phyloP scores from a whole-genome alignment of 2,329 filamentous ascomycete genomes.

The Venturia aucupariae region DNA sequence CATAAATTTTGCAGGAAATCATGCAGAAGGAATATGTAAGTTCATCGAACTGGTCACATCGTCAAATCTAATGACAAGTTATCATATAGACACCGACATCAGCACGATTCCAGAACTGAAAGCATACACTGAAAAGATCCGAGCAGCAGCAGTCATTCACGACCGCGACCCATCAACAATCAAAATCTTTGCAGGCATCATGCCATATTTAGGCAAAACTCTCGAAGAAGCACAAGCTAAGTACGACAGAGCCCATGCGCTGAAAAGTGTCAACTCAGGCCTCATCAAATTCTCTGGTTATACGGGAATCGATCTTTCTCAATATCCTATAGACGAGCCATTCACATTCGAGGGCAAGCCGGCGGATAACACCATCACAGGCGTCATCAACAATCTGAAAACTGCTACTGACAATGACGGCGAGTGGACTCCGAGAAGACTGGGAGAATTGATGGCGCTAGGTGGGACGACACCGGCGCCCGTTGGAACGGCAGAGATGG shows the following conservation, averaged over 20 bases:
- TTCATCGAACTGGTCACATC: no score
- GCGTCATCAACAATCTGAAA: background rate
- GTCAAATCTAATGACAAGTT: no score
- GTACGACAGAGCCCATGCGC: conserved; percentile 40
- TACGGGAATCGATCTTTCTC: conserved; percentile 53
- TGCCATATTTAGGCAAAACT: conserved; percentile 26
- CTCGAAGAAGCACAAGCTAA: conserved; percentile 43
- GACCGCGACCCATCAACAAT: no score
- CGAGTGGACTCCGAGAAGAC: background rate
- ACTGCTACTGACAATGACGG: background rate
- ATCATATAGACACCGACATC: no score
- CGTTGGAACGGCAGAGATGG: conserved; percentile 21
- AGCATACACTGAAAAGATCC: no score
- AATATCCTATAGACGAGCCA: conserved; percentile 50
- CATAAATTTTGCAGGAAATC: no score
- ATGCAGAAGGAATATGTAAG: no score
- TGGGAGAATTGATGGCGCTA: background rate
- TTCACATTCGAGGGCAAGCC: conserved; percentile 21
- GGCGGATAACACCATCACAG: background rate
- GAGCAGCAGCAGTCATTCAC: no score
- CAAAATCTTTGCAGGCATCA: conserved; percentile 40
- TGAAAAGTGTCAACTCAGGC: conserved; percentile 46
- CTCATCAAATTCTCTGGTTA: conserved; percentile 48
- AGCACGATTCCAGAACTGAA: no score
- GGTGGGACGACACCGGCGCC: background rate